These are phyloP conservation scores for Gleditsia sinensis DNA, from an alignment of 306 rosid species.

Conservation along the genomic window DNA sequence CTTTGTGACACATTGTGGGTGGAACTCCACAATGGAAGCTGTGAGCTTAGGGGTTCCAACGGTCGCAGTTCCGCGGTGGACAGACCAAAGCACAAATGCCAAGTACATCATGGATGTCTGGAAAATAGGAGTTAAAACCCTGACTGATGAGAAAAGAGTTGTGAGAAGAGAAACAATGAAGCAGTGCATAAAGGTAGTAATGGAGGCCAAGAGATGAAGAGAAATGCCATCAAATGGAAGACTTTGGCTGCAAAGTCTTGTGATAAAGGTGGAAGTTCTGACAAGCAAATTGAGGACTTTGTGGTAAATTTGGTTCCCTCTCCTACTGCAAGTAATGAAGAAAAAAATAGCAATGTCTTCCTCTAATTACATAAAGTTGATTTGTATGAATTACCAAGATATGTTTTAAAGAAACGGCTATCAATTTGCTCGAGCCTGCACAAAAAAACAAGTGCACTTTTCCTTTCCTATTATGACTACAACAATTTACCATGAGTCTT, in stretches of 20 bases:
- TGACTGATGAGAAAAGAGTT: background rate
- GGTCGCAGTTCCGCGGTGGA: background rate
- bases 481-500: no score
- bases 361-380: no score
- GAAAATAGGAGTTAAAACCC: background rate
- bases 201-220: background rate
- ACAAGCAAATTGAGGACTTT: background rate
- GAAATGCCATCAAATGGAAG: background rate
- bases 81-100: background rate
- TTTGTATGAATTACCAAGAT: no score
- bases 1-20: background rate
- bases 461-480: no score
- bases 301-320: background rate
- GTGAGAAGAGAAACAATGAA: background rate
- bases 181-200: background rate
- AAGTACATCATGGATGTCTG: background rate
- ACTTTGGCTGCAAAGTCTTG: background rate
- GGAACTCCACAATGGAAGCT: background rate
- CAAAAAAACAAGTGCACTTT: no score
- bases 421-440: no score
- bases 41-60: background rate
- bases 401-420: no score
- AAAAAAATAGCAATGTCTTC: no score
- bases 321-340: no score
- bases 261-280: background rate